These are phyloP conservation scores for Akanthomyces dipterigenus DNA, from an alignment of 2,329 filamentous ascomycete species.

Conservation along the genomic window DNA sequence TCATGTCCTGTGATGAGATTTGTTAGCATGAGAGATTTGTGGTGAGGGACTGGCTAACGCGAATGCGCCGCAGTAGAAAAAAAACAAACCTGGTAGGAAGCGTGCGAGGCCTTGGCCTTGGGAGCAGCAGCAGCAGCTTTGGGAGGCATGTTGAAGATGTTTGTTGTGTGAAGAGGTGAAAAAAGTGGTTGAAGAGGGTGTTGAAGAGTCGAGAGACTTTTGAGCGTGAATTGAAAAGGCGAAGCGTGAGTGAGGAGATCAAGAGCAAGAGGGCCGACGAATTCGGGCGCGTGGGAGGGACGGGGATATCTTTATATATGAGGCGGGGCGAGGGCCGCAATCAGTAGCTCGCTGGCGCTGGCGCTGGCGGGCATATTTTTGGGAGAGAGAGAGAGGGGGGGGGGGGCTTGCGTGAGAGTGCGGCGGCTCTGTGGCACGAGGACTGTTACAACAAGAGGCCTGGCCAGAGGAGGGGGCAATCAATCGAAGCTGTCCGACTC, in stretches of 20 bases:
- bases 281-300: conserved; percentile 46
- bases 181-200: conserved; percentile 14
- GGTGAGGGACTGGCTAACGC: conserved; percentile 9
- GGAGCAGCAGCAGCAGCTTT: conserved; percentile 34
- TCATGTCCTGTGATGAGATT: conserved; percentile 49
- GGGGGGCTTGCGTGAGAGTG: not conserved
- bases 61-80: not conserved
- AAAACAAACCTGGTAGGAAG: conserved; percentile 52
- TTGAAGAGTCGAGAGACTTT: conserved; percentile 11
- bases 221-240: conserved; percentile 18
- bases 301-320: conserved; percentile 53
- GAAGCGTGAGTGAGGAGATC: conserved; percentile 18
- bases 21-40: conserved; percentile 21
- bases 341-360: conserved; percentile 40
- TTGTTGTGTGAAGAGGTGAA: not conserved
- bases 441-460: not conserved
- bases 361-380: not conserved
- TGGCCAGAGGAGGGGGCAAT: not conserved
- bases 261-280: conserved; percentile 35
- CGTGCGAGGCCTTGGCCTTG: conserved; percentile 46
- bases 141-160: conserved; percentile 46
- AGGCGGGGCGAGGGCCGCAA: conserved; percentile 49
- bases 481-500: not conserved
- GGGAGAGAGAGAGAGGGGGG: not conserved
- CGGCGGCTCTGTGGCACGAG: not conserved